These are phyloP conservation scores for Backusella luteola DNA, from an alignment of 192 early-diverging fungal genomes.

Conservation along the genomic window DNA sequence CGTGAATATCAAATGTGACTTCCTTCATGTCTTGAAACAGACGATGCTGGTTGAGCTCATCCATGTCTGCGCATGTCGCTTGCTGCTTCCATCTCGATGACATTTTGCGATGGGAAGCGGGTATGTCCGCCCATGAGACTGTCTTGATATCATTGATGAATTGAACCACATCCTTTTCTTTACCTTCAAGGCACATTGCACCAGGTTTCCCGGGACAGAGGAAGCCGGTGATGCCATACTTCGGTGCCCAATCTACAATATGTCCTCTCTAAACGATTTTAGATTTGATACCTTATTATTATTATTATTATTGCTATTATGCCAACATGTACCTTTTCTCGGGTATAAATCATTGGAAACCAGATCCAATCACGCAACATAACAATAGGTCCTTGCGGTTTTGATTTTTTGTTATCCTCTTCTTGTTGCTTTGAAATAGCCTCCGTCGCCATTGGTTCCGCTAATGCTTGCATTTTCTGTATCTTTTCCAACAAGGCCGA, in stretches of 20 bases:
- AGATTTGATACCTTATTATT: too few species aligned
- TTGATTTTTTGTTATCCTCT: background rate
- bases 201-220: conserved; percentile 24
- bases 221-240: conserved; percentile 23
- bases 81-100: conserved; percentile 14
- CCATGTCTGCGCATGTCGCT: background rate
- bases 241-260: conserved; percentile 28
- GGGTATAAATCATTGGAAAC: conserved; percentile 34
- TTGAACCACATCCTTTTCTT: conserved; percentile 17
- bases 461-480: background rate
- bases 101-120: conserved; percentile 24
- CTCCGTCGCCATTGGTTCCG: background rate
- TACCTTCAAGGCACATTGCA: conserved; percentile 20
- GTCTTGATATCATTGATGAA: conserved; percentile 32
- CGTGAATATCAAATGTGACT: conserved; percentile 25
- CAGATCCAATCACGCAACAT: conserved; percentile 27
- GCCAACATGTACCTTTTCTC: conserved; percentile 12
- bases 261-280: conserved; percentile 9
- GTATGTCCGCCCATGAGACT: conserved; percentile 24
- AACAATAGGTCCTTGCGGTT: background rate
- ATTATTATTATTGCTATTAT: too few species aligned
- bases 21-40: conserved; percentile 20
- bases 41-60: background rate
- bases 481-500: background rate
- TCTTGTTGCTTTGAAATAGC: background rate